Evolutionary conservation across 2,329 filamentous ascomycete species (phyloP).

Genomic region (Diaporthe sp.): DNA sequence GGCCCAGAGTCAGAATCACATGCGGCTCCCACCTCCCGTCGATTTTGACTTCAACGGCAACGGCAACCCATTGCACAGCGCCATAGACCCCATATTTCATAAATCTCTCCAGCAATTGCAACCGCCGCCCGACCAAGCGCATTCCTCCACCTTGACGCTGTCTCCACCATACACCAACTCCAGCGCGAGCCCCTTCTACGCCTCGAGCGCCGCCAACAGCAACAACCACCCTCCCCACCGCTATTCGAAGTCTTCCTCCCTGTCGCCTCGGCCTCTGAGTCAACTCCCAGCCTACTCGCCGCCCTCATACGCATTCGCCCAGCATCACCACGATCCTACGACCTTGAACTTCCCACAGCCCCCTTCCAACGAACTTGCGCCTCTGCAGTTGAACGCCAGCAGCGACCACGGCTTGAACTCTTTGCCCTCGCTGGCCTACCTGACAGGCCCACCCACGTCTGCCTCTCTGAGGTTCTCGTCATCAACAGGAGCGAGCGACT

Average conservation of each 20-base stretch:
- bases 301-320: slow-evolving; percentile 51
- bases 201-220: slow-evolving; percentile 31
- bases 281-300: slow-evolving; percentile 53
- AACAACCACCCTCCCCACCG: slow-evolving; percentile 21
- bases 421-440: slow-evolving; percentile 59
- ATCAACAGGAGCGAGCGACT: slow-evolving; percentile 44
- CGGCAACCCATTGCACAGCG: slow-evolving; percentile 11
- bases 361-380: slow-evolving; percentile 57
- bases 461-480: slow-evolving; percentile 45
- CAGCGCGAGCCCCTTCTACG: slow-evolving; percentile 27
- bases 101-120: slow-evolving; percentile 42
- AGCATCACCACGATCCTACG: slow-evolving; percentile 50
- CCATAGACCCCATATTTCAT: slow-evolving; percentile 29
- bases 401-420: slow-evolving; percentile 48
- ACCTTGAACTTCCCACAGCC: slow-evolving; percentile 51
- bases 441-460: slow-evolving; percentile 50
- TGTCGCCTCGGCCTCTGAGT: slow-evolving; percentile 43
- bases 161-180: slow-evolving; percentile 42
- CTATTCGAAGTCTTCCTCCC: slow-evolving; percentile 40
- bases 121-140: slow-evolving; percentile 42
- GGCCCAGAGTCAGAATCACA: slow-evolving; percentile 60
- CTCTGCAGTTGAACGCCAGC: slow-evolving; percentile 54
- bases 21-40: slow-evolving; percentile 54
- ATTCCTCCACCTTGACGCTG: slow-evolving; percentile 35
- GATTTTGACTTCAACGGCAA: slow-evolving; percentile 40